A percentile compares a stretch with the other conserved stretches of the same genome.
phyloP scores from a whole-genome alignment of 2,329 filamentous ascomycete genomes.

The Botrytis pseudocinerea region DNA sequence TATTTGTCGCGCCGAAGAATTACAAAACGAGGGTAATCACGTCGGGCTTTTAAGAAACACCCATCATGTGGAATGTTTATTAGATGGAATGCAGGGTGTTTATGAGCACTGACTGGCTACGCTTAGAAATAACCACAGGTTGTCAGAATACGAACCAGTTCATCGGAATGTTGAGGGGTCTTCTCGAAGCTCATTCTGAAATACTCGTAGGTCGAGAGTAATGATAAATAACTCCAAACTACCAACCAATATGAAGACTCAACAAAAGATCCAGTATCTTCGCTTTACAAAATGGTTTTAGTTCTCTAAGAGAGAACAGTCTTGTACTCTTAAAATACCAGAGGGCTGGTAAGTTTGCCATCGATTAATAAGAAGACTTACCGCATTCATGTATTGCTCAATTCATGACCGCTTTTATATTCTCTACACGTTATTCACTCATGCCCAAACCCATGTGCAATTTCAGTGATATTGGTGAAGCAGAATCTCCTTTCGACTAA shows the following conservation, averaged over 20 bases:
- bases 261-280: background rate
- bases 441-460: background rate
- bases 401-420: background rate
- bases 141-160: background rate
- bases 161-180: background rate
- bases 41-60: conserved; percentile 24
- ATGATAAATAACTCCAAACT: background rate
- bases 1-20: conserved; percentile 60
- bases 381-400: background rate
- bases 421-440: background rate
- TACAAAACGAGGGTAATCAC: conserved; percentile 27
- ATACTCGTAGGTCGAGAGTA: background rate
- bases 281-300: background rate
- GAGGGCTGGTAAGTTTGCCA: background rate
- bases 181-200: background rate
- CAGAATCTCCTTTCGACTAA: background rate
- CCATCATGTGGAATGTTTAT: background rate
- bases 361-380: background rate
- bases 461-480: background rate
- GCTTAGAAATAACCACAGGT: background rate
- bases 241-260: background rate
- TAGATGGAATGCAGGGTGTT: conserved; percentile 7
- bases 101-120: background rate
- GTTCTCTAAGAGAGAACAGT: background rate
- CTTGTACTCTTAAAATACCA: background rate